These are phyloP conservation scores for Pachysandra terminalis DNA, from an alignment of 164 flowering plant genomes.

Conservation along the genomic window DNA sequence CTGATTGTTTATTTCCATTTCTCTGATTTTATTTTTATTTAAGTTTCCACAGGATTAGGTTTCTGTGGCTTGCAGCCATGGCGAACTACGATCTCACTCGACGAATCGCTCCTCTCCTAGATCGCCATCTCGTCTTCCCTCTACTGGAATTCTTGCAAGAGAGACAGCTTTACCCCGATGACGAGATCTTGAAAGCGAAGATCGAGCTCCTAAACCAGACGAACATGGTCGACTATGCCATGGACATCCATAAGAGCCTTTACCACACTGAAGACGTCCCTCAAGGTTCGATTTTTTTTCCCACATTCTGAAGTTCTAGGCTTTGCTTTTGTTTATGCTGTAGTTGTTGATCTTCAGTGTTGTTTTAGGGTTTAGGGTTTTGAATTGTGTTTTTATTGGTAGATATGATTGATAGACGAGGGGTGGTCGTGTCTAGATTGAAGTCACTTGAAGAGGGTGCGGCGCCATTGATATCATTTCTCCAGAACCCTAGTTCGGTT, in stretches of 20 bases:
- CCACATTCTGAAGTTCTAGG: not conserved
- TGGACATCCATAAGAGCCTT: slow-evolving; percentile 90
- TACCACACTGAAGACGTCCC: slow-evolving; percentile 93
- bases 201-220: slow-evolving; percentile 85
- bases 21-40: too few relatives aligned
- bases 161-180: slow-evolving; percentile 56
- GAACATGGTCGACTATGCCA: slow-evolving; percentile 98
- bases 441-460: slow-evolving; percentile 85
- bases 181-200: slow-evolving; percentile 77
- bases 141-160: slow-evolving; percentile 85
- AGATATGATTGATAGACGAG: slow-evolving; percentile 93
- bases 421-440: slow-evolving; percentile 74
- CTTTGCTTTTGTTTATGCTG: not conserved
- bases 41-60: not conserved
- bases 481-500: slow-evolving; percentile 68
- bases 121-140: slow-evolving; percentile 88
- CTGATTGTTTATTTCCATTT: too few relatives aligned
- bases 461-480: slow-evolving; percentile 65
- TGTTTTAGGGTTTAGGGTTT: slow-evolving; percentile 9
- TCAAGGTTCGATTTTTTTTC: slow-evolving; percentile 40
- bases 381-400: slow-evolving; percentile 11
- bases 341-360: not conserved
- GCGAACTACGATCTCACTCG: slow-evolving; percentile 75
- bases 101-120: slow-evolving; percentile 68
- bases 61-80: slow-evolving; percentile 26